phyloP scores from a whole-genome alignment of 2,329 filamentous ascomycete species.

The Fusarium fujikuroi region DNA sequence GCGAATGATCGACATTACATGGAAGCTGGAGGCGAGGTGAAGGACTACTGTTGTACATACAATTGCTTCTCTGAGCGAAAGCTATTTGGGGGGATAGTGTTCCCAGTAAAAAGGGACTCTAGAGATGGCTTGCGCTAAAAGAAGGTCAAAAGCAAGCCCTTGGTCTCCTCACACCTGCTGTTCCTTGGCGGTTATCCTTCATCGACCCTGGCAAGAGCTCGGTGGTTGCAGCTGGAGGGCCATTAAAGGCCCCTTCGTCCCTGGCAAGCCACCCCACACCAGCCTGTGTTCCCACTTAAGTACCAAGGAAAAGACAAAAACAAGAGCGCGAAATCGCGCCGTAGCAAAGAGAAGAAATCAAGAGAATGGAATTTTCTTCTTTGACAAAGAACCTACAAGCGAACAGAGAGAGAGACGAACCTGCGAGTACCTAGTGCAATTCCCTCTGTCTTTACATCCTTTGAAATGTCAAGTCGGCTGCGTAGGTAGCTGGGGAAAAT shows the following conservation, averaged over 20 bases:
- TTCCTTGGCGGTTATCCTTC: slow-evolving; percentile 23
- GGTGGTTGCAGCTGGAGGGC: slow-evolving; percentile 18
- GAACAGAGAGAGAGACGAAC: not conserved
- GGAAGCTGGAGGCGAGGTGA: slow-evolving; percentile 20
- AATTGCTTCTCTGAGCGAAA: slow-evolving; percentile 1
- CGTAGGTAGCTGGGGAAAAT: not conserved
- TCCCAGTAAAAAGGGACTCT: not conserved
- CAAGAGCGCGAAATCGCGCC: not conserved
- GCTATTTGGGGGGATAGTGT: slow-evolving; percentile 20
- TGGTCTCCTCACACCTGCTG: slow-evolving; percentile 4
- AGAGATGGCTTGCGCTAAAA: slow-evolving; percentile 22
- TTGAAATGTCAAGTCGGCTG: not conserved
- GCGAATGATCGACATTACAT: slow-evolving; percentile 32
- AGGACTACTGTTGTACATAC: not conserved
- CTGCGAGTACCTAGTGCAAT: too few relatives aligned
- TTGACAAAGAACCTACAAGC: not conserved
- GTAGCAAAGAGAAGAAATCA: not conserved
- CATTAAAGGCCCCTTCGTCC: slow-evolving; percentile 18
- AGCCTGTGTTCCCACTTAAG: not conserved
- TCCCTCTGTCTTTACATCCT: not conserved
- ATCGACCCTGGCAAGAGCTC: slow-evolving; percentile 20
- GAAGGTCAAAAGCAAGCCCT: slow-evolving; percentile 20
- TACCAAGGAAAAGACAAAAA: not conserved
- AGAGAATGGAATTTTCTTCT: not conserved
- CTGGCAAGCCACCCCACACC: slow-evolving; percentile 32